Evolutionary conservation across 2,329 filamentous ascomycete genomes (phyloP).

Genomic region (Chrysosporium keratinophilum): DNA sequence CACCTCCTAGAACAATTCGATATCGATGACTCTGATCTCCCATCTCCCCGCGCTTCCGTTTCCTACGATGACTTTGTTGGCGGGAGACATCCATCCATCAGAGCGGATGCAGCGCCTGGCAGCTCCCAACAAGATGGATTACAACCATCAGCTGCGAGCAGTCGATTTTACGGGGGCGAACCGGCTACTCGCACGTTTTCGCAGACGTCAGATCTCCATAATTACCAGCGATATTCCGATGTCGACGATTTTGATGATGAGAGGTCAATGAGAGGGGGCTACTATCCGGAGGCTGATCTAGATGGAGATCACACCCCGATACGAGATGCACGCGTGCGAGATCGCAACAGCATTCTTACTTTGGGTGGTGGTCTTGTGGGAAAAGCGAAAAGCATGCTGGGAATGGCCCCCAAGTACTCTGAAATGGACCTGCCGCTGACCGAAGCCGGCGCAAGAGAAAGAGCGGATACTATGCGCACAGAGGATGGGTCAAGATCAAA

Average conservation of each 20-base stretch:
- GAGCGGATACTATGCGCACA: conserved; percentile 35
- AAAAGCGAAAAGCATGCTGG: conserved; percentile 77
- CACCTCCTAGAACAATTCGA: conserved; percentile 66
- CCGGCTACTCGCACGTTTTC: conserved; percentile 42
- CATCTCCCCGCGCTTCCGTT: conserved; percentile 65
- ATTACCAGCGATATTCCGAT: conserved; percentile 88
- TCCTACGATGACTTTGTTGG: conserved; percentile 95
- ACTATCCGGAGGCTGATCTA: conserved; percentile 60
- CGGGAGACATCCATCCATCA: conserved; percentile 44
- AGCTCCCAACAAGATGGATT: conserved; percentile 25
- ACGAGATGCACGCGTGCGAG: conserved; percentile 48
- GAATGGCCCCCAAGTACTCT: conserved; percentile 77
- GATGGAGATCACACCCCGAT: conserved; percentile 30
- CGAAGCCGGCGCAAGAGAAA: conserved; percentile 52
- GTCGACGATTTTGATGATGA: conserved; percentile 75
- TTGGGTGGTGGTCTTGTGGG: conserved; percentile 81
- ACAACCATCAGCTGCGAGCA: conserved; percentile 15
- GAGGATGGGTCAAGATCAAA: conserved; percentile 37
- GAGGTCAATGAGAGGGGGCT: conserved; percentile 51
- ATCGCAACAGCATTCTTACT: conserved; percentile 79
- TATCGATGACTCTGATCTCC: conserved; percentile 54
- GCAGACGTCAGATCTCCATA: conserved; percentile 72
- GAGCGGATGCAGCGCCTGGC: conserved; percentile 27
- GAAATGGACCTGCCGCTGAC: conserved; percentile 97
- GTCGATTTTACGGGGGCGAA: conserved; percentile 9